phyloP scores from a whole-genome alignment of 805 yeast genomes.

The Wickerhamomyces rabaulensis region DNA sequence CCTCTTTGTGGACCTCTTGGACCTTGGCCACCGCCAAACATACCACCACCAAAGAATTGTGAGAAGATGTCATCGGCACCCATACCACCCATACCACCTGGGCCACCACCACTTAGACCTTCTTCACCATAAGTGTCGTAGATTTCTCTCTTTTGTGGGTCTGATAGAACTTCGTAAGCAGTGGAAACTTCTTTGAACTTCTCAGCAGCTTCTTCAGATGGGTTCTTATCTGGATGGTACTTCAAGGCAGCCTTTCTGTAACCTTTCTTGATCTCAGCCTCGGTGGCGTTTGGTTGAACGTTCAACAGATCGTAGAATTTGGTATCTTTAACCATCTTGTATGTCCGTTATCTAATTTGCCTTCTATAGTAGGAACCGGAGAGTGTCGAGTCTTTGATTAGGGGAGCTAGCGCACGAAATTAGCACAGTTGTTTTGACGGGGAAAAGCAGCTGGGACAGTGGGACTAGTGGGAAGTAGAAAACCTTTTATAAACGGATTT shows the following conservation, averaged over 20 bases:
- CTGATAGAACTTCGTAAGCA: constrained; percentile 87
- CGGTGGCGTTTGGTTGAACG: constrained; percentile 64
- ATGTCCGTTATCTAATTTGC: neutral
- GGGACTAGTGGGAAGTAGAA: neutral
- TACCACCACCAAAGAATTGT: constrained; percentile 83
- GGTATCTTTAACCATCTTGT: constrained; percentile 72
- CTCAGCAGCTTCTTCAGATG: constrained; percentile 89
- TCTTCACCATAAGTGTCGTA: constrained; percentile 93
- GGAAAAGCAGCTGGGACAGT: neutral
- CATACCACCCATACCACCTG: constrained; percentile 62
- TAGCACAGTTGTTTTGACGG: neutral
- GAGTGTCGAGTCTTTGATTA: neutral
- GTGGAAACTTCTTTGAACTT: constrained; percentile 86
- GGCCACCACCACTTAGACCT: constrained; percentile 79
- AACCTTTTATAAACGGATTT: neutral
- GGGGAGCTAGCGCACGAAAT: neutral
- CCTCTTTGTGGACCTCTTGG: constrained; percentile 85
- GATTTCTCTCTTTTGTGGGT: constrained; percentile 79
- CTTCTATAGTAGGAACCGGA: neutral
- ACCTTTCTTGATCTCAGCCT: constrained; percentile 71
- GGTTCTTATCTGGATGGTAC: constrained; percentile 80
- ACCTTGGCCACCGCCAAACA: constrained; percentile 52
- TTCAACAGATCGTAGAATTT: constrained; percentile 72
- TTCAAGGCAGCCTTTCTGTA: constrained; percentile 78
- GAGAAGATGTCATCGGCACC: constrained; percentile 72